Percentiles rank a stretch among this genome's conserved stretches.
Evolutionary conservation across 2,329 filamentous ascomycete genomes (phyloP).

Genomic region (Talaromyces piceae): DNA sequence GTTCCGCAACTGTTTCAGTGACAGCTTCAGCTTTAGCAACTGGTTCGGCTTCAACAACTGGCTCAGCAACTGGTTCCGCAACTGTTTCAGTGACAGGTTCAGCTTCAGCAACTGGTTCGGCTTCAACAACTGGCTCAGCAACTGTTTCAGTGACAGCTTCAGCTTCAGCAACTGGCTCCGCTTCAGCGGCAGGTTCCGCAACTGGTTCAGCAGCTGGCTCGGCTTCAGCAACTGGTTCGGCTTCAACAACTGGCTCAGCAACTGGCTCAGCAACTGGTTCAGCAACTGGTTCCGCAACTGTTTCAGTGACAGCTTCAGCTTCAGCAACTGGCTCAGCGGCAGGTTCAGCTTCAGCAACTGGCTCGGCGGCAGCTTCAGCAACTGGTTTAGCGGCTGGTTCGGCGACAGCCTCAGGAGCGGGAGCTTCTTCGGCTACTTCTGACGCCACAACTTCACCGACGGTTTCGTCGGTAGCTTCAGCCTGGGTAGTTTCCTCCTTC

Average conservation of each 20-base stretch:
- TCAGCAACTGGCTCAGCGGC: neutral
- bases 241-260: neutral
- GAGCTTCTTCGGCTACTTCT: neutral
- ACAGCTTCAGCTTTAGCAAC: neutral
- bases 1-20: neutral
- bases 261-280: neutral
- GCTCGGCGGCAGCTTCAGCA: neutral
- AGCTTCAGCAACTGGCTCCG: neutral
- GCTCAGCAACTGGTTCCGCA: neutral
- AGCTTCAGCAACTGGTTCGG: neutral
- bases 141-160: neutral
- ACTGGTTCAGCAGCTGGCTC: constrained; percentile 1
- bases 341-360: neutral
- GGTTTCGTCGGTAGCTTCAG: neutral
- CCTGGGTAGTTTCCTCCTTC: neutral
- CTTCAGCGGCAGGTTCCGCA: constrained; percentile 3
- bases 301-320: neutral
- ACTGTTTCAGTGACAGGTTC: neutral
- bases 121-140: neutral
- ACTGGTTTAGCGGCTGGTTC: neutral
- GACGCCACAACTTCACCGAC: neutral
- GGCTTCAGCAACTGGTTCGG: neutral
- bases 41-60: neutral
- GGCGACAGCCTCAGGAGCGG: neutral
- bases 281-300: neutral